Percentiles rank a stretch among this genome's conserved stretches.
Conservation (phyloP, 164 flowering plant genomes). For the Paratinospora sagittata region DNA sequence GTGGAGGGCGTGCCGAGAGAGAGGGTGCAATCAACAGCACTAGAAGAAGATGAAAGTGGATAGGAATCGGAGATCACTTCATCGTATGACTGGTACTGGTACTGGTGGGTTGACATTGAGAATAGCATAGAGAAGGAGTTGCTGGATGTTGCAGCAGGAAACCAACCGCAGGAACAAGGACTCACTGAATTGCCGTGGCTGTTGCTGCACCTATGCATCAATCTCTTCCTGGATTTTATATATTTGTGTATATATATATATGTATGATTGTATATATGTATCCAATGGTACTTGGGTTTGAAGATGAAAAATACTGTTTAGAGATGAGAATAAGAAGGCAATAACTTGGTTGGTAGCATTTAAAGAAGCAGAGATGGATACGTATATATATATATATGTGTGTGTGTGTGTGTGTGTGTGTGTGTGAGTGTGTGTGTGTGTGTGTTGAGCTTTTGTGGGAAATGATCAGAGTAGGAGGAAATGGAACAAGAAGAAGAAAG, state of each 20-base stretch:
- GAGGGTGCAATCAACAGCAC: conserved; percentile 84
- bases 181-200: conserved; percentile 31
- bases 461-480: no score
- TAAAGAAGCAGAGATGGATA: background rate
- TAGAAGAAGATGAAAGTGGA: conserved; percentile 26
- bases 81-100: background rate
- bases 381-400: background rate
- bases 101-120: conserved; percentile 34
- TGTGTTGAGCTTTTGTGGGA: no score
- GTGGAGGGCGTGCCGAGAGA: conserved; percentile 93
- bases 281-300: no score
- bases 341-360: no score
- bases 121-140: conserved; percentile 55
- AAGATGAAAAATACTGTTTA: no score
- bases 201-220: conserved; percentile 45
- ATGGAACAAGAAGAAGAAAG: background rate
- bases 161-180: conserved; percentile 49
- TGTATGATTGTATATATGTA: no score
- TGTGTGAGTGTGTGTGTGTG: no score
- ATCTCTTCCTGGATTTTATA: conserved; percentile 1
- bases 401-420: no score
- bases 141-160: conserved; percentile 22
- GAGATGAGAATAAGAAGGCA: background rate
- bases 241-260: no score
- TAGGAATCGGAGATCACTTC: background rate